These are phyloP conservation scores for Arthrobotrys sphaeroides DNA, from an alignment of 2,329 filamentous ascomycete genomes.

Conservation along the genomic window DNA sequence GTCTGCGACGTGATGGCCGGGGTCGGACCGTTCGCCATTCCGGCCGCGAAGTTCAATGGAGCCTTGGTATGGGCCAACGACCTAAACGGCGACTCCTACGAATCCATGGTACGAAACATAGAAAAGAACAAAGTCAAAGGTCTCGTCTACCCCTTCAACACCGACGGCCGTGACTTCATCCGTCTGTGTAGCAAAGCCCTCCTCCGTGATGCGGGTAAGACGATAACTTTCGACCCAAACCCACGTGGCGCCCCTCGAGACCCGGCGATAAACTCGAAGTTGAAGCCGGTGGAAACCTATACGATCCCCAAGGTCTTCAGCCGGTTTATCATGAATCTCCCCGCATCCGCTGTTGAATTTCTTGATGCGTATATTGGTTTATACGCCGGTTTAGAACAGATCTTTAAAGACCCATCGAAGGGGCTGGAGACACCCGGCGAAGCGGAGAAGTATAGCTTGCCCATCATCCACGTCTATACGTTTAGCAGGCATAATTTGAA, in stretches of 20 bases:
- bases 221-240: slow-evolving; percentile 68
- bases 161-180: slow-evolving; percentile 83
- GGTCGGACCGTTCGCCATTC: slow-evolving; percentile 92
- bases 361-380: slow-evolving; percentile 79
- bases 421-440: not conserved
- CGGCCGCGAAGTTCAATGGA: slow-evolving; percentile 80
- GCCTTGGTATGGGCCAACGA: slow-evolving; percentile 98
- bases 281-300: slow-evolving; percentile 45
- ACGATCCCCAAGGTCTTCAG: slow-evolving; percentile 68
- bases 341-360: slow-evolving; percentile 87
- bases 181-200: slow-evolving; percentile 71
- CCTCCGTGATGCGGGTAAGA: slow-evolving; percentile 59
- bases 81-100: slow-evolving; percentile 88
- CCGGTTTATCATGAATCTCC: slow-evolving; percentile 99
- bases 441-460: slow-evolving; percentile 70
- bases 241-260: slow-evolving; percentile 59
- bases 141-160: slow-evolving; percentile 56
- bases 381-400: slow-evolving; percentile 74
- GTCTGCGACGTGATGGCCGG: slow-evolving; percentile 98
- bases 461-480: slow-evolving; percentile 92
- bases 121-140: slow-evolving; percentile 73
- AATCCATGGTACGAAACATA: slow-evolving; percentile 75
- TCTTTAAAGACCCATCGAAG: slow-evolving; percentile 67
- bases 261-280: slow-evolving; percentile 52
- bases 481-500: slow-evolving; percentile 70